A percentile compares a stretch with the other conserved stretches of the same genome.
Conservation (phyloP, 2,329 filamentous ascomycete genomes). For the Pseudogymnoascus pannorum region DNA sequence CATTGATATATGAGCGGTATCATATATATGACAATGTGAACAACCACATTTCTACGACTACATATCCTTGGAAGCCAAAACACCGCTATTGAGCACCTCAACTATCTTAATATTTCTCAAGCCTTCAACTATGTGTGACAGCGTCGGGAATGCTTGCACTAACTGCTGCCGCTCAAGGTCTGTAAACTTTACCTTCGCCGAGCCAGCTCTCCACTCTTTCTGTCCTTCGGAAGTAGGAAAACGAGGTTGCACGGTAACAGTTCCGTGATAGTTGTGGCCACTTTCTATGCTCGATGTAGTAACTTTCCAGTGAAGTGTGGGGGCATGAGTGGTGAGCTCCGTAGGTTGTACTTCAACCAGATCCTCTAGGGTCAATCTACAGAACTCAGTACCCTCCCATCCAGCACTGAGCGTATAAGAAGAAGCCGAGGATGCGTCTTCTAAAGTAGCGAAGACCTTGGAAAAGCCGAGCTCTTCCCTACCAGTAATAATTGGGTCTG, state of each 20-base stretch:
- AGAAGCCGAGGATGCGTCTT: conserved; percentile 6
- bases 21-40: background rate
- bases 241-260: background rate
- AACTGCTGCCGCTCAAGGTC: conserved; percentile 13
- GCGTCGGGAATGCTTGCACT: conserved; percentile 16
- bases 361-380: conserved; percentile 11
- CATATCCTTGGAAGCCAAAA: background rate
- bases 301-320: conserved; percentile 6
- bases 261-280: background rate
- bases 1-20: background rate
- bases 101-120: conserved; percentile 15
- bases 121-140: conserved; percentile 16
- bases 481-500: conserved; percentile 52
- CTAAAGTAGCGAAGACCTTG: conserved; percentile 36
- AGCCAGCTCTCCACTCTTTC: conserved; percentile 15
- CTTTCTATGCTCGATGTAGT: background rate
- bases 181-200: conserved; percentile 15
- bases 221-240: background rate
- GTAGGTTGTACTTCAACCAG: background rate
- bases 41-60: background rate
- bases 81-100: conserved; percentile 13
- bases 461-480: conserved; percentile 50
- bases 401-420: conserved; percentile 16
- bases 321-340: background rate
- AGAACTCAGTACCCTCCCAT: conserved; percentile 19